These are phyloP conservation scores for Pinus taeda DNA, from an alignment of 75 land plant genomes.

Conservation along the genomic window DNA sequence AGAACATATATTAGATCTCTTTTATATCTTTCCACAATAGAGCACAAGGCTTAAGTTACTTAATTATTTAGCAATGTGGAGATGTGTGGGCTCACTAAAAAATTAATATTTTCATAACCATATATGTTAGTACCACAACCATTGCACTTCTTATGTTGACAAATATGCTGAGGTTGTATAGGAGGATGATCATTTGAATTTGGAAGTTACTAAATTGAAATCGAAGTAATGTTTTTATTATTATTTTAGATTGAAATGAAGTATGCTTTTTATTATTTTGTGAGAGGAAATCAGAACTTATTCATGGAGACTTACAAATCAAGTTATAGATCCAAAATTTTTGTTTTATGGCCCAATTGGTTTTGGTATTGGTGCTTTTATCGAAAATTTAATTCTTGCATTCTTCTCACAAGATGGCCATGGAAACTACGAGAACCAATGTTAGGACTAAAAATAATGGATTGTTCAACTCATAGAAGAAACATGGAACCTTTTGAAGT, in stretches of 20 bases:
- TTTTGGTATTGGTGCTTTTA: slow-evolving; percentile 95
- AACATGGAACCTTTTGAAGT: no score
- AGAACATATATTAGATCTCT: slow-evolving; percentile 95
- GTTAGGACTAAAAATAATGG: slow-evolving; percentile 25
- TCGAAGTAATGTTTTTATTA: slow-evolving; percentile 61
- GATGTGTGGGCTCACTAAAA: no score
- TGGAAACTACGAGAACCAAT: slow-evolving; percentile 49
- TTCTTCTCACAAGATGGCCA: slow-evolving; percentile 97
- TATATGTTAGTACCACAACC: slow-evolving; percentile 76
- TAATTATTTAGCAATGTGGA: neutral
- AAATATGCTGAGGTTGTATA: slow-evolving; percentile 70
- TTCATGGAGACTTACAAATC: slow-evolving; percentile 99
- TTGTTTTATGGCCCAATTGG: slow-evolving; percentile 98
- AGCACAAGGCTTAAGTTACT: slow-evolving; percentile 70
- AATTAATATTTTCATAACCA: no score
- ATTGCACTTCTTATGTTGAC: slow-evolving; percentile 91
- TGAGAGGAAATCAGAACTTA: slow-evolving; percentile 87
- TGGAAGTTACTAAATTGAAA: slow-evolving; percentile 87
- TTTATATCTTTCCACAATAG: slow-evolving; percentile 66
- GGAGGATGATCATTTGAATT: slow-evolving; percentile 69
- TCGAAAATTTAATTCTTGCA: slow-evolving; percentile 87
- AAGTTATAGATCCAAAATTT: slow-evolving; percentile 96
- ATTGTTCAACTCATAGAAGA: no score
- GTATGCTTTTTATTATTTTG: slow-evolving; percentile 25
- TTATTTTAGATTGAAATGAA: neutral